Conservation (phyloP, 192 early-diverging fungal genomes). For the Backusella liffmaniae region DNA sequence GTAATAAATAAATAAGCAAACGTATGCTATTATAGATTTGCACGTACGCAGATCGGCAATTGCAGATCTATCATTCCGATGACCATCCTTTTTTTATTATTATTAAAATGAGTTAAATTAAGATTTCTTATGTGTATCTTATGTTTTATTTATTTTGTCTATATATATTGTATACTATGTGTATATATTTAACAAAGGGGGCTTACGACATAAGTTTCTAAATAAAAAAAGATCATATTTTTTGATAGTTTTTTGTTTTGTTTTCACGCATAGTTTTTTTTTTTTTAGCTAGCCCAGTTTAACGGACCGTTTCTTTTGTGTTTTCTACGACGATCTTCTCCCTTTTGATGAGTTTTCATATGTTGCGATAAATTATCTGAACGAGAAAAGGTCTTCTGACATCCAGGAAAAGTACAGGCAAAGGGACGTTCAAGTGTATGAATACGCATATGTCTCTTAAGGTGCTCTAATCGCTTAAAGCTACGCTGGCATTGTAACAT, state of each 20-base stretch:
- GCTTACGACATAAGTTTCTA: conserved; percentile 1
- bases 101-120: neutral
- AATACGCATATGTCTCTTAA: conserved; percentile 72
- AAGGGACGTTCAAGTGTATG: conserved; percentile 69
- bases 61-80: neutral
- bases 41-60: neutral
- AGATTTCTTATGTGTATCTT: neutral
- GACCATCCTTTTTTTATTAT: neutral
- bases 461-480: conserved; percentile 80
- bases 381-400: conserved; percentile 59
- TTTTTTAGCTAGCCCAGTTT: neutral
- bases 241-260: conserved; percentile 1
- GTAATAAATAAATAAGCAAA: conserved; percentile 3
- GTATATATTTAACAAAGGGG: neutral
- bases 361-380: conserved; percentile 66
- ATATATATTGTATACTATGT: neutral
- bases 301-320: neutral
- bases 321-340: conserved; percentile 19
- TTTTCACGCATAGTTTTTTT: neutral
- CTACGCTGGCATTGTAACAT: conserved; percentile 41
- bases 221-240: neutral
- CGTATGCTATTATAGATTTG: too few species aligned
- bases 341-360: conserved; percentile 41
- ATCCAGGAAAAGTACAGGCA: conserved; percentile 50
- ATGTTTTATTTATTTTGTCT: conserved; percentile 11